phyloP scores from a whole-genome alignment of 2,329 filamentous ascomycete genomes.

The Aspergillus bombycis region DNA sequence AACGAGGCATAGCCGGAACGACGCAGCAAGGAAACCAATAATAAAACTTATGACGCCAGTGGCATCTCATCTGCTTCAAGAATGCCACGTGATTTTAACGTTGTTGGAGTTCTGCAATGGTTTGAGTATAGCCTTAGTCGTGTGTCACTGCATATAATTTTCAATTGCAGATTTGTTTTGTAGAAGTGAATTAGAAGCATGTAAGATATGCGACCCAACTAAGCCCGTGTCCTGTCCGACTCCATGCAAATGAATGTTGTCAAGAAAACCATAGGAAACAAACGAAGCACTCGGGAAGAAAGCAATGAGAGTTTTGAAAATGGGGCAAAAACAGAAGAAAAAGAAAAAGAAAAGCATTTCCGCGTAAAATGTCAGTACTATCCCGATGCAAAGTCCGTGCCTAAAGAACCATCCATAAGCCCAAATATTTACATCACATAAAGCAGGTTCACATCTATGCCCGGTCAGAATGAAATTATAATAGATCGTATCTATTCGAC shows the following conservation, averaged over 20 bases:
- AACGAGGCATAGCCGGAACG: not conserved
- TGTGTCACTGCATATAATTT: not conserved
- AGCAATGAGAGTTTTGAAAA: not conserved
- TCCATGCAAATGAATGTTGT: conserved; percentile 3
- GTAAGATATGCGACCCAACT: not conserved
- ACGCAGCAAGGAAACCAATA: not conserved
- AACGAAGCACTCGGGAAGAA: not conserved
- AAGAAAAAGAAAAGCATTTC: not conserved
- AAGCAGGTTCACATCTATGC: conserved; percentile 64
- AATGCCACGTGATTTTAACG: not conserved
- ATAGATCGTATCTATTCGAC: conserved; percentile 34
- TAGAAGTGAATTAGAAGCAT: conserved; percentile 1
- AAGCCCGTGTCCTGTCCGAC: conserved; percentile 4
- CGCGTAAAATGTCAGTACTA: conserved; percentile 1
- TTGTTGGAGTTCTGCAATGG: not conserved
- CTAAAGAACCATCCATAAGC: conserved; percentile 7
- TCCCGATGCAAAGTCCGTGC: not conserved
- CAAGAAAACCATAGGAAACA: conserved; percentile 2
- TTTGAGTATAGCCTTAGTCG: not conserved
- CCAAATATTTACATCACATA: conserved; percentile 64
- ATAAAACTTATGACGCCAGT: not conserved
- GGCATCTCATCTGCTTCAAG: not conserved
- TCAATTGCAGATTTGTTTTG: not conserved
- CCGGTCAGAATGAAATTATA: conserved; percentile 20
- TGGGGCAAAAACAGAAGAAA: not conserved